Conservation (phyloP, 1,139 yeast species). For the Blastobotrys capitulatus region DNA sequence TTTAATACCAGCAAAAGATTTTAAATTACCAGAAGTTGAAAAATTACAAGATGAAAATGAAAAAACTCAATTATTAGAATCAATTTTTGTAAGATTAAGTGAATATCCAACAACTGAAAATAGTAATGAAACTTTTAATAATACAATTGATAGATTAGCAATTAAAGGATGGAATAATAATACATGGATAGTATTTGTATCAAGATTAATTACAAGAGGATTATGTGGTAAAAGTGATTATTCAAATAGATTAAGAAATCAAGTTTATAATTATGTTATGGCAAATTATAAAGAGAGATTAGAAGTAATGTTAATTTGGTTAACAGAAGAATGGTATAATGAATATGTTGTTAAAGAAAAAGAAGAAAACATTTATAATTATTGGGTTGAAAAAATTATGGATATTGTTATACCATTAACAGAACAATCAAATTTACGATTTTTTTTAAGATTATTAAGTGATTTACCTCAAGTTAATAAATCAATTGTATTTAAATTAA, state of each 20-base stretch:
- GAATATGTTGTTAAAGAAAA: slow-evolving; percentile 41
- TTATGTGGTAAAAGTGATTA: slow-evolving; percentile 29
- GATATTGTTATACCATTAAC: slow-evolving; percentile 81
- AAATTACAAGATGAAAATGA: slow-evolving; percentile 15
- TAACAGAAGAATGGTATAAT: slow-evolving; percentile 92
- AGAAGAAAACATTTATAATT: slow-evolving; percentile 27
- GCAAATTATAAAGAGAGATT: slow-evolving; percentile 67
- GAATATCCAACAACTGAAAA: slow-evolving; percentile 23
- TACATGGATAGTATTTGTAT: slow-evolving; percentile 72
- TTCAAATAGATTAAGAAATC: slow-evolving; percentile 47
- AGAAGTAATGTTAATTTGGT: slow-evolving; percentile 84
- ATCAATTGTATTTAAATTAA: slow-evolving; percentile 56
- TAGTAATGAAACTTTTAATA: slow-evolving; percentile 22
- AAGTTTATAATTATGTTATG: slow-evolving; percentile 67
- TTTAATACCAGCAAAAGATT: slow-evolving; percentile 35
- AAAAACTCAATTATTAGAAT: slow-evolving; percentile 21
- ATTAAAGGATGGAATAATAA: slow-evolving; percentile 53
- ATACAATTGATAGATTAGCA: slow-evolving; percentile 32
- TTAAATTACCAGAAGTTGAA: slow-evolving; percentile 54
- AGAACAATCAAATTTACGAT: slow-evolving; percentile 72
- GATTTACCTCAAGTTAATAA: slow-evolving; percentile 75
- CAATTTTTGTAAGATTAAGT: slow-evolving; percentile 27
- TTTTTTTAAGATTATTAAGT: slow-evolving; percentile 74
- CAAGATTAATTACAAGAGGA: slow-evolving; percentile 80
- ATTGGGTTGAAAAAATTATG: slow-evolving; percentile 67